Percentiles rank a stretch among this genome's conserved stretches.
phyloP scores from a whole-genome alignment of 306 rosid species.

The Dalbergia cultrata region DNA sequence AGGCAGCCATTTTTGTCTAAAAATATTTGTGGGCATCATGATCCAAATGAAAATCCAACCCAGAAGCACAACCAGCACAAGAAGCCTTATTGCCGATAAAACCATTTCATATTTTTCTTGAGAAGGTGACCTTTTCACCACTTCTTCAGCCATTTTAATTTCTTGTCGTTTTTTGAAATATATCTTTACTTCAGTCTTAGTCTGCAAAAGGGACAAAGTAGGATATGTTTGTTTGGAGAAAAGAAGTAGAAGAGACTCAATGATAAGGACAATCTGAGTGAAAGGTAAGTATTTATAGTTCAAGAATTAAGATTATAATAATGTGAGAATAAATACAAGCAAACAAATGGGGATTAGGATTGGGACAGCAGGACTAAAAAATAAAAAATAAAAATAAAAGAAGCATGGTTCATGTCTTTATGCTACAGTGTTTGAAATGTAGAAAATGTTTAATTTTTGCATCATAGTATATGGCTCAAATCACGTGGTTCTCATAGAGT shows the following conservation, averaged over 20 bases:
- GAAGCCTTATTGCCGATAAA: constrained; percentile 53
- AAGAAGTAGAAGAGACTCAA: constrained; percentile 25
- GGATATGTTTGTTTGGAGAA: not conserved
- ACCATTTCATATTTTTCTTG: constrained; percentile 33
- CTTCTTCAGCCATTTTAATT: constrained; percentile 41
- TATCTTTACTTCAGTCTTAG: too few species aligned
- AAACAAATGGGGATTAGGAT: not conserved
- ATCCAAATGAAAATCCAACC: too few species aligned
- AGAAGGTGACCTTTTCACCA: constrained; percentile 45
- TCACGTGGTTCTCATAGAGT: not conserved
- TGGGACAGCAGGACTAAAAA: constrained; percentile 12
- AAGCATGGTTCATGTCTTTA: constrained; percentile 48
- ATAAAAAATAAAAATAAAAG: not conserved
- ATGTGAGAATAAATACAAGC: not conserved
- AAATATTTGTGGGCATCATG: too few species aligned
- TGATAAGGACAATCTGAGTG: constrained; percentile 22
- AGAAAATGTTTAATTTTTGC: constrained; percentile 10
- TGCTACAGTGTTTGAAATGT: constrained; percentile 25
- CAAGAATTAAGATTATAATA: not conserved
- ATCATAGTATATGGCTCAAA: not conserved
- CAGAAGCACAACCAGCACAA: too few species aligned
- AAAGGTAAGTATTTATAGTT: constrained; percentile 50
- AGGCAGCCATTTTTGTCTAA: too few species aligned
- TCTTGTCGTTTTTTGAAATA: not conserved
- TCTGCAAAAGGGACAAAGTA: constrained; percentile 25